phyloP scores from a whole-genome alignment of 768 basidiomycete genomes.

The Podaxis sp. region DNA sequence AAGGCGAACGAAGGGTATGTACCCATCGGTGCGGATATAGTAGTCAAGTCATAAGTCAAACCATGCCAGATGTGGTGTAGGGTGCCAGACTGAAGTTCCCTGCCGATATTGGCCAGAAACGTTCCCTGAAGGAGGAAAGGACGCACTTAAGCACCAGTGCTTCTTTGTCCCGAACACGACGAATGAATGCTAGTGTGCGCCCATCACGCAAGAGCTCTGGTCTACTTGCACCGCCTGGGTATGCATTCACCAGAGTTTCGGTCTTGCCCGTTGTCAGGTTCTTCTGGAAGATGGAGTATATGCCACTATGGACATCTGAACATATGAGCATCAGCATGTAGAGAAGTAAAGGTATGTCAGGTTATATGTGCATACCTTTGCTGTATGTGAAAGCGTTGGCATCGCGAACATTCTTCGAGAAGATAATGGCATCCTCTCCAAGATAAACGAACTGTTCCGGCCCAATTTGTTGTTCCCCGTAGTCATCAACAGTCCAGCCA shows the following conservation, averaged over 20 bases:
- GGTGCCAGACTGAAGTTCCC: slow-evolving; percentile 67
- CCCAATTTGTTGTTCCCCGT: slow-evolving; percentile 71
- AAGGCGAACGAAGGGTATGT: slow-evolving; percentile 80
- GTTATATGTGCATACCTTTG: slow-evolving; percentile 47
- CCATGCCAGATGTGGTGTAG: slow-evolving; percentile 67
- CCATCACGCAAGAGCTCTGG: slow-evolving; percentile 71
- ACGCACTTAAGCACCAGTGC: slow-evolving; percentile 69
- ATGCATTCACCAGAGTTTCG: slow-evolving; percentile 51
- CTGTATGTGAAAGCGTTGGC: slow-evolving; percentile 52
- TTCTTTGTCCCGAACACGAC: slow-evolving; percentile 71
- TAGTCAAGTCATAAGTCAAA: slow-evolving; percentile 63
- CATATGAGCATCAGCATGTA: background rate
- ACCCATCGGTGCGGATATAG: slow-evolving; percentile 72
- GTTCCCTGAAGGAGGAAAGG: background rate
- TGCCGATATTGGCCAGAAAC: slow-evolving; percentile 24
- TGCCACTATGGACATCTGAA: slow-evolving; percentile 67
- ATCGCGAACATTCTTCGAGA: slow-evolving; percentile 64
- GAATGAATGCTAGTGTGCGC: slow-evolving; percentile 71
- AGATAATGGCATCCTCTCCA: slow-evolving; percentile 58
- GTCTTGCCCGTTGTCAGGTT: slow-evolving; percentile 60
- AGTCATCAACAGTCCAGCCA: slow-evolving; percentile 61
- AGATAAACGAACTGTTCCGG: slow-evolving; percentile 71
- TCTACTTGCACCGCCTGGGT: slow-evolving; percentile 71
- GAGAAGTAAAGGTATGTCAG: background rate
- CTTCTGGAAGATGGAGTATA: slow-evolving; percentile 67